Base-by-base conservation (phyloP, 345 rosid genomes). In the Eucalyptus pauciflora region DNA sequence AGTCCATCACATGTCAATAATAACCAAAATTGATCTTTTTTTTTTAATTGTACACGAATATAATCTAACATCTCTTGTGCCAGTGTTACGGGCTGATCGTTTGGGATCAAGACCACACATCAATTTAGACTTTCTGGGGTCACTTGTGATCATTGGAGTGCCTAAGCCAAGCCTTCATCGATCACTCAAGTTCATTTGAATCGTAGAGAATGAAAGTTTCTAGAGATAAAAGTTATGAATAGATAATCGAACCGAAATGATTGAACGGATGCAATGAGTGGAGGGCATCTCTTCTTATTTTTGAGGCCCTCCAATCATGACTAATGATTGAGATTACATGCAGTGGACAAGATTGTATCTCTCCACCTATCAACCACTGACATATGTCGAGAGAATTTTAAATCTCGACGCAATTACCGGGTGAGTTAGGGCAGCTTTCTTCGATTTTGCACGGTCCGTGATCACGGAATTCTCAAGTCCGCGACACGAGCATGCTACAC, bases 81-180 rank as follows among this genome's bases (percentile, higher is more conserved):
- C 10, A 20, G 4, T 52, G 58, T 8, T 20, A 8, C 0, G 2
- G 0, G 10, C 10, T 52, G 8, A 52, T 7, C 0, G 0, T 52
- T 20, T 52, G 8, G 5, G 24, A 3, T 52, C 0, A 2, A 52
- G 5, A 52, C 1, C 5, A 0, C 8, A 0, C 0, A 2, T 0
- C 5, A 8, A 52, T 52, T 52, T 8, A 20, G 2, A 52, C 0
- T 52, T 52, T 52, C 1, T 20, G 5, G 58, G 5, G 8, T 20
- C 8, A 52, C 10, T 52, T 20, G 25, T 8, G 24, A 52, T 18
- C 0, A 0, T 52, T 52, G 4, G 56, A 52, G 10, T 0, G 0
- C 25, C 1, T 52, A 18, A 52, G 58, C 10, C 0, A 52, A 52
- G 5, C 1, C 0, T 52, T 52, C 10, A 52, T 52, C 9, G 10